Percentiles rank a stretch among this genome's conserved stretches.
These are phyloP conservation scores for Phaeosphaeriaceae sp. DNA, from an alignment of 2,329 filamentous ascomycete species.

Conservation along the genomic window DNA sequence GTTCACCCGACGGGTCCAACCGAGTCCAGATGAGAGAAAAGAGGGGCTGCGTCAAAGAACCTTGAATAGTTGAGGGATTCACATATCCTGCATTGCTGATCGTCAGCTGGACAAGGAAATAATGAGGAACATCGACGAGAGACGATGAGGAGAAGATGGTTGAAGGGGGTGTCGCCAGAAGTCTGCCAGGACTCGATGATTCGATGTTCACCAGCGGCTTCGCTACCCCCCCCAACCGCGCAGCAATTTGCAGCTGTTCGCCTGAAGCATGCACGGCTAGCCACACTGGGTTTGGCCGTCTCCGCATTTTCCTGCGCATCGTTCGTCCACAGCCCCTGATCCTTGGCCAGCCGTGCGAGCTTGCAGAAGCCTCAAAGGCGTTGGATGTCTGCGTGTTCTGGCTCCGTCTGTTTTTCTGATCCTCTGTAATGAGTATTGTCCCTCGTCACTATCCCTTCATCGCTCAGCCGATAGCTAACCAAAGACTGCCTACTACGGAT, in stretches of 20 bases:
- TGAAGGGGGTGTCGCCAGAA: constrained; percentile 35
- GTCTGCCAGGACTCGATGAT: constrained; percentile 38
- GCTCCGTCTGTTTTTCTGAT: constrained; percentile 41
- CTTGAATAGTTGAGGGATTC: constrained; percentile 16
- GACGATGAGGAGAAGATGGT: constrained; percentile 26
- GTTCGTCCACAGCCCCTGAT: constrained; percentile 49
- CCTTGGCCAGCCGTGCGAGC: constrained; percentile 46
- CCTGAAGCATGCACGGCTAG: constrained; percentile 47
- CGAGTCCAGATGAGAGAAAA: constrained; percentile 34
- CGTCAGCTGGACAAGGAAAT: constrained; percentile 26
- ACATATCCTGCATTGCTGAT: constrained; percentile 22
- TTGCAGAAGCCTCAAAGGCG: constrained; percentile 51
- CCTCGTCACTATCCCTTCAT: constrained; percentile 30
- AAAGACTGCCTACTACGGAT: constrained; percentile 23
- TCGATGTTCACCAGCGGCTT: constrained; percentile 37
- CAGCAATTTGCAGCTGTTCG: constrained; percentile 49
- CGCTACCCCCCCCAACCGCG: constrained; percentile 42
- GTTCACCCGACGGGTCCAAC: constrained; percentile 29
- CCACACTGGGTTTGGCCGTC: constrained; percentile 47
- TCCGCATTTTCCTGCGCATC: constrained; percentile 50
- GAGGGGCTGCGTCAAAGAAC: constrained; percentile 32
- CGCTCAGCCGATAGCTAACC: constrained; percentile 25
- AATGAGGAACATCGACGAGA: constrained; percentile 28
- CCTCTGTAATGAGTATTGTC: constrained; percentile 44
- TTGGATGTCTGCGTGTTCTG: constrained; percentile 43